Evolutionary conservation across 164 flowering plant species (phyloP), one percentile per base, ranked within the genome.

Genomic region (Macadamia tetraphylla): DNA sequence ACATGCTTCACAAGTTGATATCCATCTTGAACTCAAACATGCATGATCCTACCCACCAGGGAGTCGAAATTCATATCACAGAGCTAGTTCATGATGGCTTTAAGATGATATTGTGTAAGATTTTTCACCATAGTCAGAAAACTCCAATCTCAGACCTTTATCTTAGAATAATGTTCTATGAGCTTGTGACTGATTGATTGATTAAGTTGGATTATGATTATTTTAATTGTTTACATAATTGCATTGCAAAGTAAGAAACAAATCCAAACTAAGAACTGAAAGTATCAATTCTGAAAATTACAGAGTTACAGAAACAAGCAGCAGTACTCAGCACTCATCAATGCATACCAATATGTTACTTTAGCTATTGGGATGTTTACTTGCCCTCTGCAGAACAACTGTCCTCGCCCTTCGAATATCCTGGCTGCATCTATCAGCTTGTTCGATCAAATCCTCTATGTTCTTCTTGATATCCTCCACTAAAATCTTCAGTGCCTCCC

Each of bases 381-480:
- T 85, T 30, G 91, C 89, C 81, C 79, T 84, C 70, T 79, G 84
- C 76, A 91, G 61, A 58, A 93, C 81, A 72, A 91, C 85, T 0
- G 87, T 86, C 76, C 97, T 85, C 1, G 97, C 94, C 76, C 63
- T 75, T 57, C 75, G 65, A 58, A 87, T 83, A 52, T 85, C 86
- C 64, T 82, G 70, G 75, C 85, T 84, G 72, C 92, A 91, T 74
- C 71, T 82, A 57, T 80, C 85, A 58, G 92, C 86, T 49, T 85
- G 86, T 4, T 67, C 72, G 15, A 84, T 72, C 72, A 93, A 77
- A 74, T 73, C 80, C 43, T 87, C 94, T 53, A 88, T 81, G 52
- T 80, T 84, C 82, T 79, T 86, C 80, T 79, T 88, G 32, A 93
- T 89, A 84, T 91, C 96, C 13, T 85, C 91, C 29, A 90, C 79